Evolutionary conservation across 257 asterid species (phyloP).

Genomic region (Solanum bulbocastanum): DNA sequence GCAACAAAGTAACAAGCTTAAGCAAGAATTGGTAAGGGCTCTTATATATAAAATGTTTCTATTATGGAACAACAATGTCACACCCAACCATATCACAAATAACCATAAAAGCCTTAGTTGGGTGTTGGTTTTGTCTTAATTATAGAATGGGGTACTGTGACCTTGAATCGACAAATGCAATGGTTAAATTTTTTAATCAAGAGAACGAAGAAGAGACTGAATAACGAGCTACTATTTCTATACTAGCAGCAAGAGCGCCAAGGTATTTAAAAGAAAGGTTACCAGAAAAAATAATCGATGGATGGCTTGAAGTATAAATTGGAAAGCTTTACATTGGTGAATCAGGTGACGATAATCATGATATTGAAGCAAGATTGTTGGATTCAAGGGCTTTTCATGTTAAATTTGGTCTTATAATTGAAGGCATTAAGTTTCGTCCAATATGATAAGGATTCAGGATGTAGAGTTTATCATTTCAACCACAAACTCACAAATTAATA

Average conservation of each 20-base stretch:
- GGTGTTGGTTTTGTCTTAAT: too few species aligned
- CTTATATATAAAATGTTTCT: background rate
- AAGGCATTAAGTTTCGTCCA: background rate
- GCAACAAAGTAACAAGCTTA: conserved; percentile 64
- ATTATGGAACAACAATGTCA: too few species aligned
- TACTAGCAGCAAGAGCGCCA: background rate
- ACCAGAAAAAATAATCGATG: background rate
- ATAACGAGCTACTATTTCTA: background rate
- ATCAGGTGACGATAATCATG: background rate
- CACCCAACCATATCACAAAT: too few species aligned
- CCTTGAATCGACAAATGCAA: background rate
- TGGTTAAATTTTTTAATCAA: background rate
- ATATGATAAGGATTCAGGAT: background rate
- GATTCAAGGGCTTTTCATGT: background rate
- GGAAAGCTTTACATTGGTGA: background rate
- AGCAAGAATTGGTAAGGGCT: conserved; percentile 35
- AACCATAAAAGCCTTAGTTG: too few species aligned
- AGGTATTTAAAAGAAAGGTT: background rate
- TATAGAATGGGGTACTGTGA: background rate
- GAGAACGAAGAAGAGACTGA: background rate
- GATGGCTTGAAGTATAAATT: background rate
- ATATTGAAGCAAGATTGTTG: background rate
- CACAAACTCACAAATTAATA: background rate
- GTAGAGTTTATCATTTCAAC: background rate
- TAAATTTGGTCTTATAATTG: background rate